phyloP scores from a whole-genome alignment of 192 early-diverging fungal species.

The Gamsiella multidivaricata region DNA sequence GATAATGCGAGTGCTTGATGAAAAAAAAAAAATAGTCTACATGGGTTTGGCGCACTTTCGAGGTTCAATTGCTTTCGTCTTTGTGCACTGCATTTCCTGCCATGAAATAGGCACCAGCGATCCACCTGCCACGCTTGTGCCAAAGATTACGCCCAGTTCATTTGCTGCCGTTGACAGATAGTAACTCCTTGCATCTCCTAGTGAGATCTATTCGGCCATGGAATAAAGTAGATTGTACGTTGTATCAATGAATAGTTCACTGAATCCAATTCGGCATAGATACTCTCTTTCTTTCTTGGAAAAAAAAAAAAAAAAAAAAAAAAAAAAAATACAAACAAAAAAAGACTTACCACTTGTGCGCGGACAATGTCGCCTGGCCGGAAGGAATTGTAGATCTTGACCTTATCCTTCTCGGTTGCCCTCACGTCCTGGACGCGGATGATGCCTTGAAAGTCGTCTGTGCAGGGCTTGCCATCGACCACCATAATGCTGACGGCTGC shows the following conservation, averaged over 20 bases:
- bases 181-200: constrained; percentile 93
- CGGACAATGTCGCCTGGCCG: constrained; percentile 94
- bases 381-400: constrained; percentile 91
- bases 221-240: background rate
- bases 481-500: constrained; percentile 94
- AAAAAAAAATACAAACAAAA: background rate
- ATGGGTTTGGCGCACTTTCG: constrained; percentile 96
- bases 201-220: constrained; percentile 71
- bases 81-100: constrained; percentile 98
- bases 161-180: constrained; percentile 93
- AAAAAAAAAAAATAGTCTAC: constrained; percentile 21
- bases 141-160: constrained; percentile 94
- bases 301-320: too few relatives aligned
- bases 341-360: constrained; percentile 67
- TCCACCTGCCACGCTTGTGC: constrained; percentile 82
- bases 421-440: constrained; percentile 95
- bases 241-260: background rate
- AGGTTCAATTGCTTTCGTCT: constrained; percentile 84
- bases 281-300: too few relatives aligned
- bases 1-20: background rate
- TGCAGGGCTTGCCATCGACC: constrained; percentile 80
- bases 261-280: too few relatives aligned
- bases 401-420: constrained; percentile 93
- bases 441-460: constrained; percentile 90
- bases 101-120: constrained; percentile 95